Evolutionary conservation across 2,329 filamentous ascomycete genomes (phyloP), one percentile per base, ranked within the genome.

Genomic region (Beauveria sp.): DNA sequence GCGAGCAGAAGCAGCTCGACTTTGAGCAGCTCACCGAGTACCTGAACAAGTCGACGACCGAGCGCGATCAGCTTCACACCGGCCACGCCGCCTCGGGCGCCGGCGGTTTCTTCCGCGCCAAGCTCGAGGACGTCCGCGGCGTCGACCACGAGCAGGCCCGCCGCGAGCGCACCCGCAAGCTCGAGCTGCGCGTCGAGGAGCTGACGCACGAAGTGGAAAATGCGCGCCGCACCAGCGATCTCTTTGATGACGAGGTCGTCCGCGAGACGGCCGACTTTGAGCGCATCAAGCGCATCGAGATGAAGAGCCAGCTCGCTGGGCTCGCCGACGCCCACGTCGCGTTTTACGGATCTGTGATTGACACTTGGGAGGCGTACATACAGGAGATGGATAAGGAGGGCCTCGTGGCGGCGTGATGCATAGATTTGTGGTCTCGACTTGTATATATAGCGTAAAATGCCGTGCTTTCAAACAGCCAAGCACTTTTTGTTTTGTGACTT

Each of bases 1-100:
- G 95, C 42, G 95, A 99, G 77, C 92, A 96, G 77, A 99, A 99
- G 73, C 95, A 99, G 74, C 88, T 99, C 62, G 95, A 99, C 77
- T 96, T 93, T 70, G 95, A 99, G 76, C 93, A 91, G 66, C 82
- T 99, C 40, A 96, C 92, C 31, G 93, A 98, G 72, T 98, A 98
- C 74, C 89, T 97, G 60, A 90, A 90, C 77, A 96, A 96, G 73
- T 91, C 91, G 1, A 91, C 91, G 3, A 79, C 86, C 3, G 95
- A 99, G 74, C 88, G 93, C 53, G 95, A 99, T 75, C 80, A 84
- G 18, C 85, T 96, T 3, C 80, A 82, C 9, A 85, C 86, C 0
- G 85, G 87, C 12, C 86, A 88, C 66, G 69, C 71, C 80, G 82
- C 60, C 80, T 90, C 66, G 6, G 92, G 92, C 1, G 89, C 92